Conservation (phyloP, 2,329 filamentous ascomycete genomes). For the Pseudomassariella vexata region DNA sequence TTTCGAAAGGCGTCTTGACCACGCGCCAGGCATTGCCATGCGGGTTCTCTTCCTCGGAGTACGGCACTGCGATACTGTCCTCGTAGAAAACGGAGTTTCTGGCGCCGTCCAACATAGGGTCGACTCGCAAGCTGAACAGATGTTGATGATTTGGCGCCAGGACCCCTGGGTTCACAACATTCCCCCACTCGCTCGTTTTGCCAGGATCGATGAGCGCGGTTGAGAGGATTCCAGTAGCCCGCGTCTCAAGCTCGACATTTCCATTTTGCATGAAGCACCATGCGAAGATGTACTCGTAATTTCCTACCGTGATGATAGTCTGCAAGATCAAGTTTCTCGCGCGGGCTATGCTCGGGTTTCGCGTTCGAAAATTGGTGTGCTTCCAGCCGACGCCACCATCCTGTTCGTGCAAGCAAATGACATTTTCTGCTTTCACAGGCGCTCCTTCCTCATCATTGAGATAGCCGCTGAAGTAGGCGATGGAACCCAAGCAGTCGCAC, state of each 20-base stretch:
- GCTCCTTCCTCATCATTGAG: constrained; percentile 48
- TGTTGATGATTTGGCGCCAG: constrained; percentile 65
- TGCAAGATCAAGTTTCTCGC: constrained; percentile 60
- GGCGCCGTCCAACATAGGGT: constrained; percentile 47
- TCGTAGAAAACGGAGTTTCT: constrained; percentile 24
- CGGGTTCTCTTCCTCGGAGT: constrained; percentile 32
- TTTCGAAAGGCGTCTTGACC: constrained; percentile 34
- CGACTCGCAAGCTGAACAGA: constrained; percentile 60
- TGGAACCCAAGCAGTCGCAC: constrained; percentile 63
- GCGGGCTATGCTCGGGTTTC: constrained; percentile 55
- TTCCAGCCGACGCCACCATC: constrained; percentile 67
- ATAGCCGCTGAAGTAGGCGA: constrained; percentile 50
- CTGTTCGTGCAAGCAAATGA: constrained; percentile 64
- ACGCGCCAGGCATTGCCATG: constrained; percentile 3
- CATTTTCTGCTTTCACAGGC: constrained; percentile 49
- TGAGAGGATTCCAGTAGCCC: constrained; percentile 64
- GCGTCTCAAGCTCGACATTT: constrained; percentile 53
- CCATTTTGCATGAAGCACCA: constrained; percentile 61
- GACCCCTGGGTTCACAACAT: constrained; percentile 57
- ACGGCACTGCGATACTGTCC: constrained; percentile 35
- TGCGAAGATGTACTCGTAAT: constrained; percentile 66
- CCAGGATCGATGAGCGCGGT: constrained; percentile 55
- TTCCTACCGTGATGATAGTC: constrained; percentile 62
- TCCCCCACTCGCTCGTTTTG: constrained; percentile 50
- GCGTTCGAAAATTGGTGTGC: constrained; percentile 63